phyloP scores from a whole-genome alignment of 768 basidiomycete genomes.

The Boletus pseudo-olivaceus region DNA sequence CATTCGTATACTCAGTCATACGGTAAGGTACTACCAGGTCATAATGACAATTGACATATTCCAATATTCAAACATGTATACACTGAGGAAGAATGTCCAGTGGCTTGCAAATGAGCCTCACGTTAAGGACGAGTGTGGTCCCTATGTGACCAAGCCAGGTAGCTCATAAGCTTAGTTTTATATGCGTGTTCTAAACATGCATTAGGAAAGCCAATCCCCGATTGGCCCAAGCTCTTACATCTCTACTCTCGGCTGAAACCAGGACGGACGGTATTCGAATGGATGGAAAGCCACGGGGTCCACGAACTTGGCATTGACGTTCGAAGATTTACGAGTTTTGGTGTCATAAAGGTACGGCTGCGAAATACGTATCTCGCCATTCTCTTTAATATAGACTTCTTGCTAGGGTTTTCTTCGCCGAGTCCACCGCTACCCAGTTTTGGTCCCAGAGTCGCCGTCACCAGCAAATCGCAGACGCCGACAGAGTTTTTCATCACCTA shows the following conservation, averaged over 20 bases:
- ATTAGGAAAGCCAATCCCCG: conserved; percentile 57
- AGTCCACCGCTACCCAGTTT: conserved; percentile 89
- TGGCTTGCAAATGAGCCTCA: conserved; percentile 83
- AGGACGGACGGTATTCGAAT: conserved; percentile 79
- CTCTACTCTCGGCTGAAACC: conserved; percentile 85
- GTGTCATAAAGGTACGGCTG: conserved; percentile 82
- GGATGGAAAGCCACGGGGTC: conserved; percentile 79
- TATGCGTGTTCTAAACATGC: conserved; percentile 1
- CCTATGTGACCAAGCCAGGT: conserved; percentile 84
- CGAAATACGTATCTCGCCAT: not conserved
- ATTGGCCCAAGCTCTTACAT: conserved; percentile 84
- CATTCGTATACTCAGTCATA: conserved; percentile 3
- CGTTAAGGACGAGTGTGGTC: conserved; percentile 87
- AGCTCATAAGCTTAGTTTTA: not conserved
- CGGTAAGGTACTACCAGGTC: conserved; percentile 87
- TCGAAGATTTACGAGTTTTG: conserved; percentile 93
- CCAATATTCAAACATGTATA: conserved; percentile 97
- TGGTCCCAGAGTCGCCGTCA: conserved; percentile 42
- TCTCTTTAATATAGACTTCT: not conserved
- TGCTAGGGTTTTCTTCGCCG: conserved; percentile 83
- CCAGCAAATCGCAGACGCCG: conserved; percentile 25
- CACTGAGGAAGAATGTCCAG: conserved; percentile 79
- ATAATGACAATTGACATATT: conserved; percentile 97
- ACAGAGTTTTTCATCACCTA: conserved; percentile 29
- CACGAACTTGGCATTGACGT: conserved; percentile 78